These are phyloP conservation scores for Podospora fimiseda DNA, from an alignment of 495 filamentous ascomycete species.

Conservation along the genomic window DNA sequence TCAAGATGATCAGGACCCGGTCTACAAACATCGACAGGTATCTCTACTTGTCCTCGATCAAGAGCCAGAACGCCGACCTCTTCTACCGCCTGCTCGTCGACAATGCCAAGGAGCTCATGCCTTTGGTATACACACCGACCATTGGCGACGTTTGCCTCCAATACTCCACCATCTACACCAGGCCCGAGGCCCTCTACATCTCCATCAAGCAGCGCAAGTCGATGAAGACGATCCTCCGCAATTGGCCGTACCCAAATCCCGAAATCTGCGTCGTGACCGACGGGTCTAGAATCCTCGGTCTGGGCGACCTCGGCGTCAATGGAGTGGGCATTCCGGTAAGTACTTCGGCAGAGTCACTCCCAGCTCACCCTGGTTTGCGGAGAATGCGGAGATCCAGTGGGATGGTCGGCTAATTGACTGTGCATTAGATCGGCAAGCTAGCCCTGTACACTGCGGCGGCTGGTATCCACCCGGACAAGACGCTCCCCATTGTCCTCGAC, in stretches of 20 bases:
- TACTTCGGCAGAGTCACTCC: slow-evolving; percentile 16
- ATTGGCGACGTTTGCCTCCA: slow-evolving; percentile 94
- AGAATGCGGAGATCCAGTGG: slow-evolving; percentile 8
- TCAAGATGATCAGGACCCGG: slow-evolving; percentile 66
- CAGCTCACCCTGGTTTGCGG: slow-evolving; percentile 4
- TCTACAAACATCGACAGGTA: slow-evolving; percentile 86
- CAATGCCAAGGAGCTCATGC: slow-evolving; percentile 85
- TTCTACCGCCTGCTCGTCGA: slow-evolving; percentile 92
- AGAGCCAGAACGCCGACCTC: slow-evolving; percentile 82
- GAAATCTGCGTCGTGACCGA: slow-evolving; percentile 98
- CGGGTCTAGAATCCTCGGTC: slow-evolving; percentile 89
- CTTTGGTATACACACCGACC: slow-evolving; percentile 93
- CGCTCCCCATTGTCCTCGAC: slow-evolving; percentile 87
- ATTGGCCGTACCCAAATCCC: slow-evolving; percentile 81
- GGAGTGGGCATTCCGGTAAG: slow-evolving; percentile 96
- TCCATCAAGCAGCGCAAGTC: slow-evolving; percentile 85
- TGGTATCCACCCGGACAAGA: slow-evolving; percentile 87
- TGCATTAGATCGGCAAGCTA: slow-evolving; percentile 66
- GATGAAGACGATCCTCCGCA: slow-evolving; percentile 72
- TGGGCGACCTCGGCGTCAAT: slow-evolving; percentile 94
- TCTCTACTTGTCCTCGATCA: slow-evolving; percentile 82
- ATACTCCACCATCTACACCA: slow-evolving; percentile 93
- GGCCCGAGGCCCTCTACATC: slow-evolving; percentile 89
- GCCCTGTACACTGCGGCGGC: slow-evolving; percentile 93
- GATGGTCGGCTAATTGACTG: slow-evolving; percentile 20